Base-by-base conservation (phyloP, 345 rosid species). In the Citrus sp. region DNA sequence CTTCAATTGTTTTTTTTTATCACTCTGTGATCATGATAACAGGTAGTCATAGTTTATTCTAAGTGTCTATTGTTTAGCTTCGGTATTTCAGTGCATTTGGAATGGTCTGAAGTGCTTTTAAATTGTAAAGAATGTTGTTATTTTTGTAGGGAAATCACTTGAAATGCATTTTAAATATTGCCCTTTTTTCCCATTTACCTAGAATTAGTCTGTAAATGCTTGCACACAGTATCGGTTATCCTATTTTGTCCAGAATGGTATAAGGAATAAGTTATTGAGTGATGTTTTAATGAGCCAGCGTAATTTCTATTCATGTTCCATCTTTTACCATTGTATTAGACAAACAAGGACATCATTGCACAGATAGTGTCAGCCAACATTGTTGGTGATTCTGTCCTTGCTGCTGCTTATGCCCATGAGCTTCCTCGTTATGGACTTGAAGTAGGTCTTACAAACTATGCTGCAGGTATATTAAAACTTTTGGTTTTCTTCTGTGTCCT, bases 371-470 rank as follows among this genome's bases (percentile, higher is more conserved):
- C 89, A 9, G 88, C 92, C 49, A 88, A 63, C 60, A 91, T 91
- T 79, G 81, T 88, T 61, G 93, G 93, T 61, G 95, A 91, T 81
- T 37, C 79, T 7, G 85, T 89, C 35, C 86, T 89, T 80, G 91
- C 92, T n/a, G 85, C 91, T 19, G 94, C 94, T 60, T 91, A 89
- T 80, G 32, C 93, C 40, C 92, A 87, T 77, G 95, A 91, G 83
- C 84, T 91, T 32, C 93, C 93, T 74, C 76, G 4, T 3, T 91
- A 75, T 85, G 95, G 93, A 24, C 88, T 91, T 79, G 89, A 89
- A 80, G 95, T 88, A 4, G 93, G 95, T 59, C 87, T 89, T 74
- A 81, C 92, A 2, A 91, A 89, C 75, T 91, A 91, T 84, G 93
- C 94, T 34, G 92, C 94, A 49, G 94, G 94, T 92, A 86, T 42